These are phyloP conservation scores for Boechera stricta DNA, from an alignment of 345 rosid genomes.

Conservation along the genomic window DNA sequence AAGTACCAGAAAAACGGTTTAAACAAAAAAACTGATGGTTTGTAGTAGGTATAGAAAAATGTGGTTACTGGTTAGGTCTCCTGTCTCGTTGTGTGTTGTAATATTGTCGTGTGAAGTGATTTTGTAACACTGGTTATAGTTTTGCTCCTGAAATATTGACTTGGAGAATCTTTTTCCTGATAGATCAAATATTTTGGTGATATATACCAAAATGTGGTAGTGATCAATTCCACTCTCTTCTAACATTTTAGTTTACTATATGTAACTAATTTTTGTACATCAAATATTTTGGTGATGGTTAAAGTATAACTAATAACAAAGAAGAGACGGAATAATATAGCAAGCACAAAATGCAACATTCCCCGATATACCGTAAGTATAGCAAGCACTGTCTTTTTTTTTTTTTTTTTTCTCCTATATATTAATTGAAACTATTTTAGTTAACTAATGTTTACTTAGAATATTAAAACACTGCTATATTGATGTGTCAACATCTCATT, in stretches of 20 bases:
- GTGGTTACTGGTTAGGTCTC: slow-evolving; percentile 29
- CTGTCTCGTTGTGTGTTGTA: slow-evolving; percentile 27
- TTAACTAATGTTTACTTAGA: too few species aligned
- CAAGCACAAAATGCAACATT: too few species aligned
- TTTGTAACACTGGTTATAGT: slow-evolving; percentile 26
- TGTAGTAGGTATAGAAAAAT: slow-evolving; percentile 21
- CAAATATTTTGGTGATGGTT: too few species aligned
- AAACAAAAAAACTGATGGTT: slow-evolving; percentile 26
- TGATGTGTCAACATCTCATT: too few species aligned
- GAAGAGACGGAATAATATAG: too few species aligned
- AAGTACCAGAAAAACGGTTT: slow-evolving; percentile 28
- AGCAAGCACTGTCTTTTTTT: too few species aligned
- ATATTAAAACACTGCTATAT: too few species aligned
- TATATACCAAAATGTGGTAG: neutral
- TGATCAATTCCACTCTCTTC: neutral
- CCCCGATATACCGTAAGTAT: too few species aligned
- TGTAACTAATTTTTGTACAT: neutral
- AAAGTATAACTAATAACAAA: too few species aligned
- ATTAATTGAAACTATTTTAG: too few species aligned
- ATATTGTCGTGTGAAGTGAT: slow-evolving; percentile 32
- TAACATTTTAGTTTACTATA: neutral
- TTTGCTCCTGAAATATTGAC: slow-evolving; percentile 10
- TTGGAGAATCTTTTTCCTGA: neutral
- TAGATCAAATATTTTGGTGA: neutral
- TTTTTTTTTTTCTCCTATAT: too few species aligned